phyloP scores from a whole-genome alignment of 345 rosid genomes.

The Citrus inodora region DNA sequence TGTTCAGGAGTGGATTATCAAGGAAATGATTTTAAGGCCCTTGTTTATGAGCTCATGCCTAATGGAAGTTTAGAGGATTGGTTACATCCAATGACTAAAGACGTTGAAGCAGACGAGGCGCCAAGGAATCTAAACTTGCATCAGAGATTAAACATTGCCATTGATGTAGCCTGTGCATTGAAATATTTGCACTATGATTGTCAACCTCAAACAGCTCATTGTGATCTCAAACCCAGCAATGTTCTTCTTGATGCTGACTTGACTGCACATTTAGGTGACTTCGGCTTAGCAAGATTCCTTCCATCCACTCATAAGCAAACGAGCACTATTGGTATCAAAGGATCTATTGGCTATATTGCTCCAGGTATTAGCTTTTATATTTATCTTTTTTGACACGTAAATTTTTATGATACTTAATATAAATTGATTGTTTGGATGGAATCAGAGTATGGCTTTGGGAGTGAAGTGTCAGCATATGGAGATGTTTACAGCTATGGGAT shows the following conservation, averaged over 20 bases:
- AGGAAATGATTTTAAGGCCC: neutral
- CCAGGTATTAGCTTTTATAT: neutral
- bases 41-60: neutral
- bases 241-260: neutral
- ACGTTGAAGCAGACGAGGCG: neutral
- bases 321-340: neutral
- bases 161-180: neutral
- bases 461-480: neutral
- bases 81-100: neutral
- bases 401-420: no score
- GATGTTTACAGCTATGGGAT: neutral
- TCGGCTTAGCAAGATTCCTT: neutral
- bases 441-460: neutral
- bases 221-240: neutral
- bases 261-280: neutral
- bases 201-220: neutral
- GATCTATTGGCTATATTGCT: neutral
- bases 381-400: no score
- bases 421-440: neutral
- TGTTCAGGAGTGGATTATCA: neutral
- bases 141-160: neutral
- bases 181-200: neutral
- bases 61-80: neutral
- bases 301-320: neutral
- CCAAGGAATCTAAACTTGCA: neutral